A percentile compares a stretch with the other conserved stretches of the same genome.
These are phyloP conservation scores for Aspergillus jensenii DNA, from an alignment of 2,329 filamentous ascomycete genomes.

Conservation along the genomic window DNA sequence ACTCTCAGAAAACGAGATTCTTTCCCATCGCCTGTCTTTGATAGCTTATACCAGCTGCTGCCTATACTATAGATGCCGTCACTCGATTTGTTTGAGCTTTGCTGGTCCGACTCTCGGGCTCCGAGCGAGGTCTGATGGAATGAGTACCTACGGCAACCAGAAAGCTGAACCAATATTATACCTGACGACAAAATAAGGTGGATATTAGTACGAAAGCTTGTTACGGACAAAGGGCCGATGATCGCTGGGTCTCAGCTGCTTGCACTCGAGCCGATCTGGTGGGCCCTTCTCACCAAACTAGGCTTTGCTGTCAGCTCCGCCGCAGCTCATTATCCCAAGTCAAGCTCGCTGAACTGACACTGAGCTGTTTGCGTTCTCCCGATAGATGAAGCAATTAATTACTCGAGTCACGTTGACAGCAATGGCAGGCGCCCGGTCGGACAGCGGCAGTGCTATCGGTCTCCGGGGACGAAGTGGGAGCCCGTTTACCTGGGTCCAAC, in stretches of 20 bases:
- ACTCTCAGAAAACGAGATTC: background rate
- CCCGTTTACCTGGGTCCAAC: constrained; percentile 1
- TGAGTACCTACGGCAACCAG: background rate
- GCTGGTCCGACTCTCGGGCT: background rate
- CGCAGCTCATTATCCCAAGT: background rate
- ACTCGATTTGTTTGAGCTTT: background rate
- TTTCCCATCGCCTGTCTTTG: background rate
- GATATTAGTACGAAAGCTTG: background rate
- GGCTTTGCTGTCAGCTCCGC: background rate
- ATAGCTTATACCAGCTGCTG: background rate
- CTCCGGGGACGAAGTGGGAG: constrained; percentile 2
- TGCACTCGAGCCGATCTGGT: too few relatives aligned
- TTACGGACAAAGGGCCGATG: background rate
- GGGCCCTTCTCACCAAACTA: too few relatives aligned
- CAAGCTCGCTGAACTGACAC: background rate
- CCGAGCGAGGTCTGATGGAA: background rate
- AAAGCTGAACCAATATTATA: background rate
- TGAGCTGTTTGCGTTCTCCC: background rate
- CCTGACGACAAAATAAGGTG: constrained; percentile 1
- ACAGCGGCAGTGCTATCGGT: background rate
- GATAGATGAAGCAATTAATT: background rate
- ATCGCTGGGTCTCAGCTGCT: background rate
- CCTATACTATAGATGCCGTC: background rate
- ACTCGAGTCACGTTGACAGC: background rate
- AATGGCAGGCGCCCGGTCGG: background rate